A percentile compares a stretch with the other conserved stretches of the same genome.
Evolutionary conservation across 768 basidiomycete genomes (phyloP).

Genomic region (Lentinula edodes): DNA sequence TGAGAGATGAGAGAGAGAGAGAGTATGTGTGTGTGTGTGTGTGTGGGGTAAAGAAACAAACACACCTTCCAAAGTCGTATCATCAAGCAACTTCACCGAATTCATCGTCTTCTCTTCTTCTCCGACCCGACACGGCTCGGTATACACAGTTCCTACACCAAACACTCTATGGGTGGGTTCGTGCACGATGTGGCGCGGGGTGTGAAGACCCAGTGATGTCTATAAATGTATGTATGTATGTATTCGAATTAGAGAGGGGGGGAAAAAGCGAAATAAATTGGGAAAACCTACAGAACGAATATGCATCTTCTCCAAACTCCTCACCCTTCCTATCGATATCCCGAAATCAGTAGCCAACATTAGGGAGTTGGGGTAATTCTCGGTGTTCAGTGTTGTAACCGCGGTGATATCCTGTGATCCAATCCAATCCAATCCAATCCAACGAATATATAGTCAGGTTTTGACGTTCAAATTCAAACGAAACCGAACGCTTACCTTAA

Average conservation of each 20-base stretch:
- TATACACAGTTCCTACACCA: slow-evolving; percentile 59
- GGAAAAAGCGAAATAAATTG: no score
- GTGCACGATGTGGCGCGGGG: slow-evolving; percentile 65
- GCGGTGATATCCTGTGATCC: slow-evolving; percentile 43
- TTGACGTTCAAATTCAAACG: no score
- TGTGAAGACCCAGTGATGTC: slow-evolving; percentile 69
- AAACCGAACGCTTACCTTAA: slow-evolving; percentile 41
- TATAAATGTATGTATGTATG: no score
- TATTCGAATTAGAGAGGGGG: no score
- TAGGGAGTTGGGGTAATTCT: slow-evolving; percentile 46
- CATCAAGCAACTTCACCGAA: slow-evolving; percentile 64
- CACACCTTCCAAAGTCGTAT: slow-evolving; percentile 55
- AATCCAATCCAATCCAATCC: no score
- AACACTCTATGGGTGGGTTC: slow-evolving; percentile 49
- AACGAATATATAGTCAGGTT: not conserved
- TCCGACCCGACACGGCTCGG: slow-evolving; percentile 49
- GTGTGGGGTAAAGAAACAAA: no score
- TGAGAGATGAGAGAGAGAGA: no score
- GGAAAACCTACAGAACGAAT: slow-evolving; percentile 60
- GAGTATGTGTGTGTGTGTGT: no score
- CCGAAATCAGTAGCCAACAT: slow-evolving; percentile 49
- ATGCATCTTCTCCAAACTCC: slow-evolving; percentile 72
- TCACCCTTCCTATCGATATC: slow-evolving; percentile 61
- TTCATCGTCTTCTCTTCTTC: slow-evolving; percentile 33
- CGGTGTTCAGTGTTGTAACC: slow-evolving; percentile 43